phyloP scores from a whole-genome alignment of 495 filamentous ascomycete genomes.

The Penicillium atrosanguineum region DNA sequence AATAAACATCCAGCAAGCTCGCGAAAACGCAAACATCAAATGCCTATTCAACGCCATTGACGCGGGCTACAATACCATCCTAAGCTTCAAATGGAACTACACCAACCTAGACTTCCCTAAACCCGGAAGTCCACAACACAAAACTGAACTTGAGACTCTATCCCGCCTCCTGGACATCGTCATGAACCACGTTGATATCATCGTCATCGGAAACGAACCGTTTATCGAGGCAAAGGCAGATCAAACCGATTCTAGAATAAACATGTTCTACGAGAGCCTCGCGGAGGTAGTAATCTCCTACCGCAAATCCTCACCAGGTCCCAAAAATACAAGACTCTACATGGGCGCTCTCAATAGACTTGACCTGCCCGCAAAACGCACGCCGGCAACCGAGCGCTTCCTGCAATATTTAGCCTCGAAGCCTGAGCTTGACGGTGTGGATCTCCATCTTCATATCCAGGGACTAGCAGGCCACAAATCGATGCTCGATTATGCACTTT shows the following conservation, averaged over 20 bases:
- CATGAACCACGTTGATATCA: conserved; percentile 10
- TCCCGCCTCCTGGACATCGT: conserved; percentile 1
- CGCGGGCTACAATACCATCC: conserved; percentile 6
- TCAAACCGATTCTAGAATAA: background rate
- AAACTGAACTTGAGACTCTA: conserved; percentile 3
- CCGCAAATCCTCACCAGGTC: background rate
- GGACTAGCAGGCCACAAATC: conserved; percentile 2
- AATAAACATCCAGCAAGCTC: conserved; percentile 3
- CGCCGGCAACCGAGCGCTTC: conserved; percentile 7
- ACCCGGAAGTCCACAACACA: background rate
- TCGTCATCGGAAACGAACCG: conserved; percentile 18
- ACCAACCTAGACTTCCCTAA: conserved; percentile 3
- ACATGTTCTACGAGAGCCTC: conserved; percentile 10
- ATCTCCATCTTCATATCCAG: conserved; percentile 12
- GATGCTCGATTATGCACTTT: conserved; percentile 11
- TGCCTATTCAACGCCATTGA: conserved; percentile 8
- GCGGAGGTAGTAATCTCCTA: conserved; percentile 5
- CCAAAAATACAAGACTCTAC: conserved; percentile 4
- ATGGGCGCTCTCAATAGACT: conserved; percentile 16
- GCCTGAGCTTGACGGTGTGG: conserved; percentile 6
- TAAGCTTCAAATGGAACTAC: conserved; percentile 14
- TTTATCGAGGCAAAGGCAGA: conserved; percentile 10
- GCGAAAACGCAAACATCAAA: conserved; percentile 9
- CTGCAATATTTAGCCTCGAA: conserved; percentile 7
- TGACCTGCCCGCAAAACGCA: conserved; percentile 9